Percentiles rank a stretch among this genome's conserved stretches.
Conservation (phyloP, 164 flowering plant genomes). For the Chimonanthus praecox region DNA sequence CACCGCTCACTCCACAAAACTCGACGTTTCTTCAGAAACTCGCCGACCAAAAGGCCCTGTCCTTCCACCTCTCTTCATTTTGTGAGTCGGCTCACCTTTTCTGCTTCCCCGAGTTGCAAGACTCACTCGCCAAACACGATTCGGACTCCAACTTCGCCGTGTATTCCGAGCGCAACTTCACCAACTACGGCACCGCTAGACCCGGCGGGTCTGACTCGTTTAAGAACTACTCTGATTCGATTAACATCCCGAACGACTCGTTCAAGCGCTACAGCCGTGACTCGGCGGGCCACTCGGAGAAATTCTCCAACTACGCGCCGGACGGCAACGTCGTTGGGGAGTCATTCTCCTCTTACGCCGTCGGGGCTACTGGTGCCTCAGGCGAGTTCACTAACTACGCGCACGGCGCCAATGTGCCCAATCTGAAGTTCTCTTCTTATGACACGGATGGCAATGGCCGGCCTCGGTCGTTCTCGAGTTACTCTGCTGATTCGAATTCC, state of each 20-base stretch:
- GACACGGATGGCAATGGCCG: constrained; percentile 28
- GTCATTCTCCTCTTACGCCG: constrained; percentile 52
- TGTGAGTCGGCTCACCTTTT: constrained; percentile 68
- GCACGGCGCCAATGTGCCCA: constrained; percentile 50
- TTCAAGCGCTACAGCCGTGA: constrained; percentile 55
- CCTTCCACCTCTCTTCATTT: constrained; percentile 47
- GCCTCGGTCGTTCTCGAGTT: constrained; percentile 37
- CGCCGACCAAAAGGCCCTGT: constrained; percentile 44
- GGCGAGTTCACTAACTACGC: constrained; percentile 62
- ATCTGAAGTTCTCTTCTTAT: constrained; percentile 51
- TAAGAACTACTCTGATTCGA: constrained; percentile 64
- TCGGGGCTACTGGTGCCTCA: constrained; percentile 52
- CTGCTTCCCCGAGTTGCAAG: constrained; percentile 60
- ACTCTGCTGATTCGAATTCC: constrained; percentile 48
- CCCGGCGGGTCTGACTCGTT: constrained; percentile 57
- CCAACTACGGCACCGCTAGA: constrained; percentile 57
- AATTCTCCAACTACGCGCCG: constrained; percentile 50
- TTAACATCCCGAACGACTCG: constrained; percentile 39
- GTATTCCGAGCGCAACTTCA: constrained; percentile 55
- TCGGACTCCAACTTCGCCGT: constrained; percentile 30
- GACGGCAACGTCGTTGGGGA: constrained; percentile 54
- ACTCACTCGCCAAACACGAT: constrained; percentile 44
- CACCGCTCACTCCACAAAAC: constrained; percentile 56
- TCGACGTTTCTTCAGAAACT: constrained; percentile 48
- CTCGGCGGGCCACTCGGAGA: constrained; percentile 44